Evolutionary conservation across 257 asterid species (phyloP).

Genomic region (Orobanche coerulescens): DNA sequence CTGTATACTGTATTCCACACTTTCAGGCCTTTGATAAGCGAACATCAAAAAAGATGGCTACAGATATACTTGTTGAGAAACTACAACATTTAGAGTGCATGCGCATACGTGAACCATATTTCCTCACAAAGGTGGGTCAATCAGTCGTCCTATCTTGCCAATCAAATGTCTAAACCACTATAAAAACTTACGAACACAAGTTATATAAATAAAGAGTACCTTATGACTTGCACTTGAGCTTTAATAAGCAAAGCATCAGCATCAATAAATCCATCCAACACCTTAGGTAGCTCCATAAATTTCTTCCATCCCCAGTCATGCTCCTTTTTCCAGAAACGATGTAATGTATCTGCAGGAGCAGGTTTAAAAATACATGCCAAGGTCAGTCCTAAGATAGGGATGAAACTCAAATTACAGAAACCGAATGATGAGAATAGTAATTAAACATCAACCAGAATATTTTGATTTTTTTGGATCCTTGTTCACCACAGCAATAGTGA

Average conservation of each 20-base stretch:
- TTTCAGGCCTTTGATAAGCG: too few relatives aligned
- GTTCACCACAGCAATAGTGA: slow-evolving; percentile 90
- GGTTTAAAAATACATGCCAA: slow-evolving; percentile 15
- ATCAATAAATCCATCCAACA: slow-evolving; percentile 78
- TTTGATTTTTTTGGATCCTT: slow-evolving; percentile 91
- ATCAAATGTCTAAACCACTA: too few relatives aligned
- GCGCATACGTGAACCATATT: too few relatives aligned
- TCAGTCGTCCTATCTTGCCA: too few relatives aligned
- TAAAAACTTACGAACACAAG: too few relatives aligned
- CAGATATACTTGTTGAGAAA: too few relatives aligned
- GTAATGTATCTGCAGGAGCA: slow-evolving; percentile 71
- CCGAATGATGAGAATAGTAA: neutral
- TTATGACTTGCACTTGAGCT: slow-evolving; percentile 96
- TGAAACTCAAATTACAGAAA: neutral
- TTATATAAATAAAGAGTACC: slow-evolving; percentile 34
- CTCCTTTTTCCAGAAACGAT: slow-evolving; percentile 91
- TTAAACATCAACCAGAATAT: slow-evolving; percentile 61
- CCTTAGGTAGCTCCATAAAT: slow-evolving; percentile 94
- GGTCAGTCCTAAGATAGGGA: neutral
- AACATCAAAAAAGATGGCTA: too few relatives aligned
- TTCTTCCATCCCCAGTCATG: slow-evolving; percentile 99
- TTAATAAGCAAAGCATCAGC: slow-evolving; percentile 74
- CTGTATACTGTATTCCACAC: too few relatives aligned
- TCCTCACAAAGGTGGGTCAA: too few relatives aligned
- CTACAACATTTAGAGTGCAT: too few relatives aligned